Base-by-base conservation (phyloP, 1,139 yeast species). In the Hyphopichia buzzinii region DNA sequence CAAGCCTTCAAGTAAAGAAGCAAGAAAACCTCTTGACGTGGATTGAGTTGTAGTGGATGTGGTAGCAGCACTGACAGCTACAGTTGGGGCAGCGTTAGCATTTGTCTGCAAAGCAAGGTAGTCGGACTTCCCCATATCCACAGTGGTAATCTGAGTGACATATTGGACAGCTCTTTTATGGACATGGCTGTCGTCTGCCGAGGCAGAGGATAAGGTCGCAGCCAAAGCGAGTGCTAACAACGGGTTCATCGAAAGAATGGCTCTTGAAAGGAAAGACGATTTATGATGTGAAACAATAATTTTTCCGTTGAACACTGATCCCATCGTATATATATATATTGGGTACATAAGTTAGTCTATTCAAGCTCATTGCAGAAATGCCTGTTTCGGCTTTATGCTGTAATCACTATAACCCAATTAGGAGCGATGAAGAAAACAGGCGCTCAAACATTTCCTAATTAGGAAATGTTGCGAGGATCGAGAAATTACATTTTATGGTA, bases 61-160 rank as follows among this genome's bases (percentile, higher is more conserved):
- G 11, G 38, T 19, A 14, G 43, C 38, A 17, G 39, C 19, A 19
- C 42, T 24, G 12, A 42, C 23, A 21, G 45, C 38, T 32, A 54
- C 49, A 30, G 52, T 44, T 26, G 68, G 54, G 32, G 59, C 44
- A 15, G 60, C 35, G 11, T 54, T 30, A 21, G 42, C 31, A 17
- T 49, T 33, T 15, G 8, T 10, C 4, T 12, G 16, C 7, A 6
- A n/a, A n/a, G 25, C 23, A 8, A 39, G 21, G 30, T 36, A 40
- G 22, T 46, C 48, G 6, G 40, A 38, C 17, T 37, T 34, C 8
- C 41, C 43, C 30, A 43, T 29, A 12, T 40, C 32, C 10, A 49
- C 47, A 6, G 58, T 54, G n/a, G 47, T 39, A 10, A 44, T 42
- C 12, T 42, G 36, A 3, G 57, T 51, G 16, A 52, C 50, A 19